Evolutionary conservation across 441 rosid species (phyloP), one percentile per base, ranked within the genome.

Genomic region (Flueggea neowawraea): DNA sequence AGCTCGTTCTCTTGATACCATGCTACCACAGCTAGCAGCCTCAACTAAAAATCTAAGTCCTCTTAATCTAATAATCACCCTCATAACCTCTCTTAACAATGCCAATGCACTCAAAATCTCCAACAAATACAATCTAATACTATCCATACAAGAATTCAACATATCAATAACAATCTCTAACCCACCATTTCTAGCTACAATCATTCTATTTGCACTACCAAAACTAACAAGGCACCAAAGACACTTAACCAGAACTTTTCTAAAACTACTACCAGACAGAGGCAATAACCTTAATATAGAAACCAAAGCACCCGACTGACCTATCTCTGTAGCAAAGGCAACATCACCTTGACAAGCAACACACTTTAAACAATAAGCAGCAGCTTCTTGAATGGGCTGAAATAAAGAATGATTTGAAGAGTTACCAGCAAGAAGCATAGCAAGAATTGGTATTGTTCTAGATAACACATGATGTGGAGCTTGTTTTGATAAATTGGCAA

Each of bases 1-100:
- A 62, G 90, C 85, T 76, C 88, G 78, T 64, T 83, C 88, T 55
- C 85, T 81, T 0, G 87, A 87, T 50, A 78, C 64, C 80, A 81
- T 64, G 65, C 72, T 68, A 39, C 94, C 90, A 60, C n/a, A 59
- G 39, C 75, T 70, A 68, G 65, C 80, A 0, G 90, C 86, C 64
- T 79, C 80, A 2, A 84, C 81, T 47, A 87, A 84, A 78, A 69
- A 84, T 62, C 68, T 62, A 14, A 87, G 57, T 68, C 86, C 81
- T 33, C 81, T 75, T 48, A 73, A 68, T 55, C 75, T 60, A 54
- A 52, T 47, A 65, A 87, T 73, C 44, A 63, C 66, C 57, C 78
- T 80, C 75, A 88, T 78, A 41, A 80, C 75, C 60, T 81, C 84
- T 68, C 78, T 71, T 57, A 78, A 60, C 51, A 76, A 71, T 9